Conservation (phyloP, 2,329 filamentous ascomycete genomes). For the Bipolaris victoriae region DNA sequence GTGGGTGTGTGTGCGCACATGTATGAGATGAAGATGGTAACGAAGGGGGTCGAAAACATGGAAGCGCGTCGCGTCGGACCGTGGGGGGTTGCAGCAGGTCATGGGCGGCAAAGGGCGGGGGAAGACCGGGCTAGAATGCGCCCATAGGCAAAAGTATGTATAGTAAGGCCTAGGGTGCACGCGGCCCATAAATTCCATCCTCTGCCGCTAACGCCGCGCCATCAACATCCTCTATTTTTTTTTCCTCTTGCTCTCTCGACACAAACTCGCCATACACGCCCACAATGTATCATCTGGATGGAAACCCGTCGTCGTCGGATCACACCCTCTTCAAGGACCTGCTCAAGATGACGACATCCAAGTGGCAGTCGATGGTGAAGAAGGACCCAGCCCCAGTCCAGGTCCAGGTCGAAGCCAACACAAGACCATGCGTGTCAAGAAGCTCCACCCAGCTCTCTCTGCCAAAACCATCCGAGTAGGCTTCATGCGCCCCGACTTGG, state of each 20-base stretch:
- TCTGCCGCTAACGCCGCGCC: background rate
- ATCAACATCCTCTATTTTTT: background rate
- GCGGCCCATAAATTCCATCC: background rate
- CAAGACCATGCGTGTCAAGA: slow-evolving; percentile 40
- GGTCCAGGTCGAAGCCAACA: slow-evolving; percentile 12
- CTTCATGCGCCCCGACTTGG: background rate
- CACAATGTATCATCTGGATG: slow-evolving; percentile 37
- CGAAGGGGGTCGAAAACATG: too few relatives aligned
- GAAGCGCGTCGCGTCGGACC: background rate
- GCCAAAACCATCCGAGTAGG: slow-evolving; percentile 43
- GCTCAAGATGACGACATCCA: slow-evolving; percentile 28
- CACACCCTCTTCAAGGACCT: slow-evolving; percentile 31
- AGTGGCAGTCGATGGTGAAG: slow-evolving; percentile 27
- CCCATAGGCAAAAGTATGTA: too few relatives aligned
- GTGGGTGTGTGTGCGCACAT: background rate
- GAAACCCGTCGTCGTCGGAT: slow-evolving; percentile 25
- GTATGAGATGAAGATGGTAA: too few relatives aligned
- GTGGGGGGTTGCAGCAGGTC: slow-evolving; percentile 11
- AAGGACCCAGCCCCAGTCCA: slow-evolving; percentile 11
- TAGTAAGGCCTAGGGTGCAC: too few relatives aligned
- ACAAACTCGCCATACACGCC: background rate
- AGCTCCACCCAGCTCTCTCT: slow-evolving; percentile 47
- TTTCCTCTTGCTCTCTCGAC: background rate
- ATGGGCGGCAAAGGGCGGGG: slow-evolving; percentile 9
- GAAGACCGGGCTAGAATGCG: slow-evolving; percentile 12